Evolutionary conservation across 2,329 filamentous ascomycete species (phyloP), one percentile per base, ranked within the genome.

Genomic region (Diaporthe citrichinensis): DNA sequence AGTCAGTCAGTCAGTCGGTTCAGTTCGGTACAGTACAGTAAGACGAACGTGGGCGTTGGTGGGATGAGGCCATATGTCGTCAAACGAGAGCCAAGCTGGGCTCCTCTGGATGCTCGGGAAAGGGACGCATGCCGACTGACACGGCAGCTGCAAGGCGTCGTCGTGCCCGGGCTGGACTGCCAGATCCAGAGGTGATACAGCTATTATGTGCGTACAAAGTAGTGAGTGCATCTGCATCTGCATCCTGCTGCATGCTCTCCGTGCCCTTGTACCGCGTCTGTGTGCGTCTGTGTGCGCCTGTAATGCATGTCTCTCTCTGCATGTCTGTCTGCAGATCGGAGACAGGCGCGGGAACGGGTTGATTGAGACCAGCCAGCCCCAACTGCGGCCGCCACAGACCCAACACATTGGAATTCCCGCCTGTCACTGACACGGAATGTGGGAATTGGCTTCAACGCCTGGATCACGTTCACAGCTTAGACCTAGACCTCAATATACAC

Each of bases 121-220:
- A 14, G 31, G 62, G 20, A 53, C 44, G 46, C 31, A 31, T 31
- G 6, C 46, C 15, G 58, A n/a, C 28, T 68, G 44, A 49, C 62
- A 68, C 62, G 14, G 46, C 62, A 68, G 28, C 62, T 67, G 61
- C 61, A 51, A 17, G 41, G 23, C 61, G 20, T 31, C 41, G 61
- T 49, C 61, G 61, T 49, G 41, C 12, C 25, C 41, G 59, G 59
- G 36, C 61, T 25, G 31, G 44, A 28, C 62, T 68, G 62, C 46
- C 62, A 68, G 62, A 68, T 68, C 62, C 31, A 53, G 46, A 39
- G 44, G 62, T 68, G 44, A 53, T 68, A 53, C 62, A 68, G 44
- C 9, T 4, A 39, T 20, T 62, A 44, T n/a, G 34, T 61, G 58
- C 58, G 58, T 17, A 61, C 58, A 65, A 65, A 28, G 41, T 65